A percentile compares a stretch with the other conserved stretches of the same genome.
Evolutionary conservation across 805 yeast genomes (phyloP).

Genomic region (Candida orba): DNA sequence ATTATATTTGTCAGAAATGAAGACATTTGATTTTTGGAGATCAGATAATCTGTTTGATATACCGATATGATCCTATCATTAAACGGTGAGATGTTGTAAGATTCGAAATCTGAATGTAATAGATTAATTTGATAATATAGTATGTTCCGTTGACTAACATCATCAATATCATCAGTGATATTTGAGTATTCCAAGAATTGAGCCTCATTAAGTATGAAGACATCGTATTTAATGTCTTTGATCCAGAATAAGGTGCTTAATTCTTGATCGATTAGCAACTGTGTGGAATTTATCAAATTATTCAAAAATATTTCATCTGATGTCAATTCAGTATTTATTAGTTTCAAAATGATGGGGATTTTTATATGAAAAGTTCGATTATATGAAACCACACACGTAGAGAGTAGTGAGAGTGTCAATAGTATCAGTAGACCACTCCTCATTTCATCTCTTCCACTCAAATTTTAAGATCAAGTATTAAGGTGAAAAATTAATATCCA

Average conservation of each 20-base stretch:
- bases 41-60: conserved; percentile 5
- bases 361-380: no score
- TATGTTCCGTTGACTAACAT: background rate
- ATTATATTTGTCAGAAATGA: conserved; percentile 3
- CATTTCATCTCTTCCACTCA: no score
- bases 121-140: conserved; percentile 1
- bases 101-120: conserved; percentile 1
- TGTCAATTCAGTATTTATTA: background rate
- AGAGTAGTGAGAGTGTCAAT: no score
- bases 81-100: conserved; percentile 5
- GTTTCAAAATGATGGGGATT: background rate
- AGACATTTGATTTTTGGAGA: conserved; percentile 1
- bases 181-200: background rate
- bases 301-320: background rate
- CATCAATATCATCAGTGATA: background rate
- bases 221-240: background rate
- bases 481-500: no score
- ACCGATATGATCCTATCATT: background rate
- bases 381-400: no score
- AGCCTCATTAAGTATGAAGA: background rate
- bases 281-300: background rate
- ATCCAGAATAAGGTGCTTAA: background rate
- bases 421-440: no score
- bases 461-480: no score
- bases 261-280: background rate